phyloP scores from a whole-genome alignment of 1,139 yeast genomes.

The Yamadazyma pseudoaaseri region DNA sequence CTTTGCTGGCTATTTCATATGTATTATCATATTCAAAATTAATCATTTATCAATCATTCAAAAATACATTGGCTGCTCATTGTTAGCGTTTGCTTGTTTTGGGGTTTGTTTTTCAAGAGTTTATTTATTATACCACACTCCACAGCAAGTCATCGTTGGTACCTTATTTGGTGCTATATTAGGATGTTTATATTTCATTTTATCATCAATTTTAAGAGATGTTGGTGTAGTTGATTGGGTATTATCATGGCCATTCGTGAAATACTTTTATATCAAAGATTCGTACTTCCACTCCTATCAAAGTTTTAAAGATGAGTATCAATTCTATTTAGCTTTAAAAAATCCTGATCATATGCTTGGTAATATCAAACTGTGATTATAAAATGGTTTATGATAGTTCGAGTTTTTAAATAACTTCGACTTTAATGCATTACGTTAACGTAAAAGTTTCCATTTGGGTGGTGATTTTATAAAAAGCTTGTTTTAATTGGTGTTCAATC shows the following conservation, averaged over 20 bases:
- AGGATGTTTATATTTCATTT: conserved; percentile 59
- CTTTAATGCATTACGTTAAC: background rate
- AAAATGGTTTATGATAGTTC: background rate
- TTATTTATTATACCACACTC: conserved; percentile 74
- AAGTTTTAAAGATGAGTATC: conserved; percentile 39
- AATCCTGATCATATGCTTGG: conserved; percentile 1
- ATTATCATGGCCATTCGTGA: conserved; percentile 46
- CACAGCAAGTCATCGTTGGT: conserved; percentile 75
- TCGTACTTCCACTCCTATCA: conserved; percentile 45
- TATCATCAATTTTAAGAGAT: conserved; percentile 54
- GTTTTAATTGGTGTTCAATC: background rate
- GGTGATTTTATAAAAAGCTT: background rate
- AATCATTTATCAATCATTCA: conserved; percentile 19
- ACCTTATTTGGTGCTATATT: conserved; percentile 56
- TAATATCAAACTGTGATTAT: background rate
- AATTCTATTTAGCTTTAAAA: conserved; percentile 15
- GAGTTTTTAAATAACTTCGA: background rate
- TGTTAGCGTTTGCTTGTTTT: conserved; percentile 29
- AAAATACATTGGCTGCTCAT: conserved; percentile 21
- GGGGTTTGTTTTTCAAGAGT: conserved; percentile 74
- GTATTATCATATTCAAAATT: conserved; percentile 36
- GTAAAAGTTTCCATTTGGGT: background rate
- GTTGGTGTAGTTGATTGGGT: conserved; percentile 62
- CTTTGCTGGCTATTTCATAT: conserved; percentile 61
- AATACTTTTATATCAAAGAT: conserved; percentile 55